phyloP scores from a whole-genome alignment of 2,329 filamentous ascomycete species.

The Colletotrichum euphorbiae region DNA sequence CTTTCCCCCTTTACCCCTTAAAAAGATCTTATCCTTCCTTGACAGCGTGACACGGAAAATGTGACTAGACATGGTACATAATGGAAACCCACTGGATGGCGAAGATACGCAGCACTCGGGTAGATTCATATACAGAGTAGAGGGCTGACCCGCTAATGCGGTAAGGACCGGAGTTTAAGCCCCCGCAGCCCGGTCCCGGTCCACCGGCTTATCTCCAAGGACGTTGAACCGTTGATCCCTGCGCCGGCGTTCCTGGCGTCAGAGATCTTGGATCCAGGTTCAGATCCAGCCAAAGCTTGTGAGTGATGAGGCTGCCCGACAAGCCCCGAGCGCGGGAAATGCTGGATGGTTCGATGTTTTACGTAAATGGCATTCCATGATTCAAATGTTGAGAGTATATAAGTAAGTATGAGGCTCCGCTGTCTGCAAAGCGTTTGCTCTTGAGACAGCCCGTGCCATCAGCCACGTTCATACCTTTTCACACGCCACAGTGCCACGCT shows the following conservation, averaged over 20 bases:
- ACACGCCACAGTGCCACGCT: background rate
- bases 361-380: conserved; percentile 24
- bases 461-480: background rate
- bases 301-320: background rate
- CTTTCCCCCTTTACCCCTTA: background rate
- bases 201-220: background rate
- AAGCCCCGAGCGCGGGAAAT: background rate
- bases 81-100: background rate
- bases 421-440: background rate
- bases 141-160: background rate
- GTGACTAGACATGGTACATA: conserved; percentile 6
- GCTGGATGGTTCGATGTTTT: conserved; percentile 45
- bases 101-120: background rate
- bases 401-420: background rate
- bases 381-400: conserved; percentile 1
- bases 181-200: conserved; percentile 6
- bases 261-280: background rate
- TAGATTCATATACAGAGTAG: conserved; percentile 4
- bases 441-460: background rate
- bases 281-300: background rate
- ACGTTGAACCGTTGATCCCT: background rate
- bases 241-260: background rate
- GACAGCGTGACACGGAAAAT: background rate
- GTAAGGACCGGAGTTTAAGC: background rate
- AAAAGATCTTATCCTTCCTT: background rate